Evolutionary conservation across 768 basidiomycete species (phyloP), one percentile per base, ranked within the genome.

Genomic region (Xerocomellus intermedius): DNA sequence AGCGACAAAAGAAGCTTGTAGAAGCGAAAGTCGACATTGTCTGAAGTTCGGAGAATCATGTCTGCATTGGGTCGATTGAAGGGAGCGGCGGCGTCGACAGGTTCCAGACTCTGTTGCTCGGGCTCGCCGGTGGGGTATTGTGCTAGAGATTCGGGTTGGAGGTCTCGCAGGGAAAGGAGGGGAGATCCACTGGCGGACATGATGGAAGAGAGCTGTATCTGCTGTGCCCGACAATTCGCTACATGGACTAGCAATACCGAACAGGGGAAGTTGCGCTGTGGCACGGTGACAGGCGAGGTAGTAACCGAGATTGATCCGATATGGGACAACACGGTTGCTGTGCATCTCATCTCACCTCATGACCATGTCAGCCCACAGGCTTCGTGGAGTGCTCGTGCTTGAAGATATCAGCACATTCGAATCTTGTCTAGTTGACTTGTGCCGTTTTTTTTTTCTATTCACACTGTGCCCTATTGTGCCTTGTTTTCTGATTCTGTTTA

Each of bases 21-120:
- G 51, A 81, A 77, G 55, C 75, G 75, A 68, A 84, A 85, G 55
- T 75, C 70, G 58, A 76, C 73, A 21, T 69, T 58, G 61, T 85
- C 84, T 46, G 78, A 80, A 9, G 82, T 79, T 48, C 79, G 77
- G 39, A 86, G 68, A 50, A 83, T 77, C 49, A 85, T 69, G 58
- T 84, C 82, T 54, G 80, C 79, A 48, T 73, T 72, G 30, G 72
- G 64, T 56, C 78, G 68, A 58, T 83, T 68, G 66, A 84, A 84
- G 3, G 82, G 81, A 26, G 64, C 35, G 21, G 52, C 62, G 16
- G 74, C 71, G 35, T 75, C 63, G 24, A 66, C 54, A 9, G 62
- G 69, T n/a, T 26, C 54, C 16, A 50, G 42, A 42, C 16, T 49
- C 36, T 46, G 48, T 5, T 28, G 44, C 28, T 58, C 42, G 41